A percentile compares a stretch with the other conserved stretches of the same genome.
Evolutionary conservation across 805 yeast genomes (phyloP).

Genomic region (Metschnikowia corniflorae): DNA sequence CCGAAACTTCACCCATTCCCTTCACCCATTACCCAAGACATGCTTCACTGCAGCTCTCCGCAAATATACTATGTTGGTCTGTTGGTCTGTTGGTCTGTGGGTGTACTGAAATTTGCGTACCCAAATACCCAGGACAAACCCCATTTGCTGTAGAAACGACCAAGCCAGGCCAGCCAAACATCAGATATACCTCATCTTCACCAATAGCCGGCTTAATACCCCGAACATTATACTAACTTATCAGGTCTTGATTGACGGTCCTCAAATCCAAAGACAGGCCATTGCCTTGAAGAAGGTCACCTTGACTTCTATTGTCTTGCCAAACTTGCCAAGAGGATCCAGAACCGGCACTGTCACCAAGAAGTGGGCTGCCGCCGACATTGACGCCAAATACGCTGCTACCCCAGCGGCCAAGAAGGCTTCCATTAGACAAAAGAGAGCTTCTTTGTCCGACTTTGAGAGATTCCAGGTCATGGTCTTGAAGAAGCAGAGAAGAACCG

Average conservation of each 20-base stretch:
- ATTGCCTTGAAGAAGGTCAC: slow-evolving; percentile 81
- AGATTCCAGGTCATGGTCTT: slow-evolving; percentile 98
- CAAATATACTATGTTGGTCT: too few relatives aligned
- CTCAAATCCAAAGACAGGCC: slow-evolving; percentile 92
- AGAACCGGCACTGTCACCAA: slow-evolving; percentile 80
- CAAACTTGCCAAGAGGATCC: slow-evolving; percentile 90
- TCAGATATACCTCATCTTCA: not conserved
- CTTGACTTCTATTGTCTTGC: slow-evolving; percentile 87
- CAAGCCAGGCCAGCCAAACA: not conserved
- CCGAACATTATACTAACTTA: slow-evolving; percentile 28
- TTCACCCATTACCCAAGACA: too few relatives aligned
- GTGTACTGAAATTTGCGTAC: too few relatives aligned
- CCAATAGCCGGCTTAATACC: not conserved
- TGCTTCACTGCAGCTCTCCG: too few relatives aligned
- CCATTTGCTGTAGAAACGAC: too few relatives aligned
- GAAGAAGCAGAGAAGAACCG: slow-evolving; percentile 95
- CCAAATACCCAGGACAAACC: too few relatives aligned
- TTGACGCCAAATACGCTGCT: slow-evolving; percentile 86
- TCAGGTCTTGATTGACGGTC: slow-evolving; percentile 94
- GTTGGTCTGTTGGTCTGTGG: too few relatives aligned
- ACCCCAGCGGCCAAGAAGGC: slow-evolving; percentile 98
- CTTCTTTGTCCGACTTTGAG: slow-evolving; percentile 93
- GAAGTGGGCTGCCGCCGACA: slow-evolving; percentile 90
- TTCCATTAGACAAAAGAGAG: slow-evolving; percentile 91
- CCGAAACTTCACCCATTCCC: too few relatives aligned